Percentiles rank a stretch among this genome's conserved stretches.
These are phyloP conservation scores for Lentinus tigrinus DNA, from an alignment of 768 basidiomycete genomes.

Conservation along the genomic window DNA sequence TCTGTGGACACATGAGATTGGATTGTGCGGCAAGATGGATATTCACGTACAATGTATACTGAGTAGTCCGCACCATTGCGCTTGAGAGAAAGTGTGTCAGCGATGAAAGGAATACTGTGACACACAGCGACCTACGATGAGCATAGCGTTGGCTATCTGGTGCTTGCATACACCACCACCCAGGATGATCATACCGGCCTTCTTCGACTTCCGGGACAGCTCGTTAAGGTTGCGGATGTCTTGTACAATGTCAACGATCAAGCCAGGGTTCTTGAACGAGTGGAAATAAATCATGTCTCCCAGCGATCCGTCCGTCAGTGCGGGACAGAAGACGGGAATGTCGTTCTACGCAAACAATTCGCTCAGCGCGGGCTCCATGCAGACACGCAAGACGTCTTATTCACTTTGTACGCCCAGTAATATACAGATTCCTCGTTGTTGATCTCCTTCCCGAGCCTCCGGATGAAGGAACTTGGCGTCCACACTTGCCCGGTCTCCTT, in stretches of 20 bases:
- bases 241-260: conserved; percentile 89
- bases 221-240: conserved; percentile 95
- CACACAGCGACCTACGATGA: conserved; percentile 65
- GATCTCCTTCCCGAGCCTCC: conserved; percentile 94
- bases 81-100: conserved; percentile 40
- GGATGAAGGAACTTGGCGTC: conserved; percentile 94
- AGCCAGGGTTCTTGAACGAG: conserved; percentile 82
- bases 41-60: conserved; percentile 78
- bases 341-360: conserved; percentile 65
- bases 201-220: conserved; percentile 77
- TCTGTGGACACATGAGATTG: conserved; percentile 50
- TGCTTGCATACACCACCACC: conserved; percentile 99
- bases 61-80: conserved; percentile 97
- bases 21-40: background rate
- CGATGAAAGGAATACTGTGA: background rate
- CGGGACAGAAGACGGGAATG: conserved; percentile 98
- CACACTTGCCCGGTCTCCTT: conserved; percentile 66
- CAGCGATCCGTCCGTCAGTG: conserved; percentile 94
- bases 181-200: conserved; percentile 97
- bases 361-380: conserved; percentile 29
- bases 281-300: conserved; percentile 99
- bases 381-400: conserved; percentile 28
- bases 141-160: conserved; percentile 99
- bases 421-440: conserved; percentile 96
- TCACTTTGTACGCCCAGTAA: conserved; percentile 99